Base-by-base conservation (phyloP, 352 stramenopile genomes). In the Albugo laibachii region DNA sequence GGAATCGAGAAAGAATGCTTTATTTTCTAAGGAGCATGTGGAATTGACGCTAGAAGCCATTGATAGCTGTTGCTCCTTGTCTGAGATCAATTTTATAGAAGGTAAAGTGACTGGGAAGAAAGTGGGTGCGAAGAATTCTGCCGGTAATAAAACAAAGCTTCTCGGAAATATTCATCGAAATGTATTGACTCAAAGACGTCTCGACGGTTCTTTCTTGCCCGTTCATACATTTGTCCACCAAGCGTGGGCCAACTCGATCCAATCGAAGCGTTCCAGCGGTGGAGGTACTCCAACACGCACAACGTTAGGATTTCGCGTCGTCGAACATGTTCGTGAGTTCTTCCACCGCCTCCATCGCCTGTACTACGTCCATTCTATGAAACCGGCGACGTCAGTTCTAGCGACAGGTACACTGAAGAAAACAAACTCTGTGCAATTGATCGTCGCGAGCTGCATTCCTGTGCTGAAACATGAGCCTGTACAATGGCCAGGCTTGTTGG, bases 401-500 rank as follows among this genome's bases (percentile, higher is more conserved):
- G 8, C 24, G 24, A 3, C 24, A 3, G 24, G 24, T 8, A 31
- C 8, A 8, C 24, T 31, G 8, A 3, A 31, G 24, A 31, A 31
- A 31, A 10, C 24, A 31, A 31, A 3, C 8, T 31, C 24, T 8
- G 24, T 31, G 3, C 24, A 31, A 31, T 31, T 31, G 8, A 31
- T 31, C 24, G 24, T 31, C 24, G 38, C 20, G 8, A 24, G 38
- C 20, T 43, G 16, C 38, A 19, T 43, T 10, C 16, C 38, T 10
- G 16, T 43, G 34, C n/a, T 69, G 16, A 48, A 59, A 0, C 51
- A 73, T 19, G 62, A 81, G 24, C 57, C 66, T 16, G 71, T 58
- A n/a, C 61, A 70, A 40, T 86, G 73, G 76, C 76, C 76, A 5
- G 76, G 76, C 0, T 45, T 89, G 27, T 63, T 89, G 46, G 67